Base-by-base conservation (phyloP, 129 eudicot species). In the Tagetes erecta region DNA sequence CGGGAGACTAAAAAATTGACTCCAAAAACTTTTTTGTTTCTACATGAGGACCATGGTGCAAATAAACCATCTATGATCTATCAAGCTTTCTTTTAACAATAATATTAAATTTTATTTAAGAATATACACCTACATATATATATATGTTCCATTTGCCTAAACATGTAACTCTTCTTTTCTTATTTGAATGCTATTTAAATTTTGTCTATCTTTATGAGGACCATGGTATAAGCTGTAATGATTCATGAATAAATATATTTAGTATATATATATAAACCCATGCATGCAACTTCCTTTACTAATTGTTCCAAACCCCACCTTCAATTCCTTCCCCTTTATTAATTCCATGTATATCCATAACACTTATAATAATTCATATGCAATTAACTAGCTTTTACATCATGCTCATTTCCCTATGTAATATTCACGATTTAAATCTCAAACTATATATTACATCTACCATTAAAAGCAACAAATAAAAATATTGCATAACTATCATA, bases 271-370 rank as follows among this genome's bases (percentile, higher is more conserved):
- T 57, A 66, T 42, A 31, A 53, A 31, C 56, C 67, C 64, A 76
- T 53, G 73, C 64, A 76, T 53, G 73, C 59, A 67, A 53, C 73
- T 65, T 52, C 40, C 73, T 64, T 75, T 33, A 66, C 52, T 67
- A 67, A 76, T 55, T 76, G 80, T 67, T 74, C 58, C 68, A 67
- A 64, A 30, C 74, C 68, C 74, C 80, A 55, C 73, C 67, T 66
- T 59, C 65, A 39, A 2, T 76, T 74, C 74, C 67, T 74, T 76
- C 80, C 74, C 67, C 80, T 76, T 41, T 64, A 40, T 76, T 41
- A 52, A 40, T 75, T 67, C 47, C 73, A 66, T 76, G 80, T 57
- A 76, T 76, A 76, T 76, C 73, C 67, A 49, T 11, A 37, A 30
- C 42, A 20, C 27, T 20, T 20, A 20, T 20, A 20, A 27, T 57